Conservation (phyloP, 2,329 filamentous ascomycete species). For the Fulvia fulva region DNA sequence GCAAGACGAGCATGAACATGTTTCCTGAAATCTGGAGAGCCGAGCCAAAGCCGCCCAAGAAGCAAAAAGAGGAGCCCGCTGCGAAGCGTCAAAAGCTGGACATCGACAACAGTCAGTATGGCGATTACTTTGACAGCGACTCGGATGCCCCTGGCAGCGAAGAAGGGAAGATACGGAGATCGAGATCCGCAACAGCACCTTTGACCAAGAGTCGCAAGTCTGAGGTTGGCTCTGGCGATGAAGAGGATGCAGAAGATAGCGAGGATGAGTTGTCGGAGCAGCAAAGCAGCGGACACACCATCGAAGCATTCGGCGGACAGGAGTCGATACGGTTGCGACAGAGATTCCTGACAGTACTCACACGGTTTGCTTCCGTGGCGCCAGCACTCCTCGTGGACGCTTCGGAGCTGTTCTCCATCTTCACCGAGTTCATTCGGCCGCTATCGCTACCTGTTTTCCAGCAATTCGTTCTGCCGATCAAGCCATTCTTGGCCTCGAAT, state of each 20-base stretch:
- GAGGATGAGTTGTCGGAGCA: background rate
- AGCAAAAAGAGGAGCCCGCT: constrained; percentile 50
- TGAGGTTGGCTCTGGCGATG: background rate
- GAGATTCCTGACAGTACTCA: constrained; percentile 56
- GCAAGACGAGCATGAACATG: constrained; percentile 46
- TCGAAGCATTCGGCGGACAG: constrained; percentile 34
- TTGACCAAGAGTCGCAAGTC: constrained; percentile 4
- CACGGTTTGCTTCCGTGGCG: constrained; percentile 29
- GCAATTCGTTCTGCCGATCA: constrained; percentile 50
- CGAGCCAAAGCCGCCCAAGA: constrained; percentile 53
- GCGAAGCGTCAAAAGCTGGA: constrained; percentile 52
- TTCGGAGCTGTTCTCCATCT: constrained; percentile 56
- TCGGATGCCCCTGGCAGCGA: constrained; percentile 22
- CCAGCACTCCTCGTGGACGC: constrained; percentile 46
- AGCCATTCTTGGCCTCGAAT: constrained; percentile 28
- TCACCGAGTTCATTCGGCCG: constrained; percentile 55
- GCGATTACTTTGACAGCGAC: constrained; percentile 34
- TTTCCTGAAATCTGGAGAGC: constrained; percentile 66
- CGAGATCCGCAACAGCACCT: constrained; percentile 10
- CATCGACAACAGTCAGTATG: constrained; percentile 48
- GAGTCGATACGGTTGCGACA: constrained; percentile 61
- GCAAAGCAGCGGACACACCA: background rate
- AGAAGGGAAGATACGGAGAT: constrained; percentile 9
- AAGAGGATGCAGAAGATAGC: constrained; percentile 5
- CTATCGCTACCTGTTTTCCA: constrained; percentile 57